Percentiles rank a stretch among this genome's conserved stretches.
Evolutionary conservation across 192 early-diverging fungal genomes (phyloP).

Genomic region (Glomus cerebriforme): DNA sequence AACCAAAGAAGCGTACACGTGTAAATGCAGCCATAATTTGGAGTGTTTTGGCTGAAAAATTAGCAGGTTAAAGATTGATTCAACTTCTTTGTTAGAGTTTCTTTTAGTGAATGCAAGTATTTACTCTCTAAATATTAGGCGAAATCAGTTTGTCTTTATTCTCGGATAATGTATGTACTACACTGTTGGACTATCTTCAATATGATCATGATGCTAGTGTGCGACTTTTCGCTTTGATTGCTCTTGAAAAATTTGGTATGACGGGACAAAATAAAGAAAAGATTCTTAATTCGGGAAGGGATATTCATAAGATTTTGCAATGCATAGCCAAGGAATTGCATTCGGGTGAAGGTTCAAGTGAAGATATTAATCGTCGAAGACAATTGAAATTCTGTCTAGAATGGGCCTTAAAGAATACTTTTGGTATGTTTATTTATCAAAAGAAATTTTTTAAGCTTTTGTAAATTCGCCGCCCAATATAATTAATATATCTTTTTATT

Average conservation of each 20-base stretch:
- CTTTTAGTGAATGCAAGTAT: background rate
- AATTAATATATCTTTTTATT: background rate
- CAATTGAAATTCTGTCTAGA: conserved; percentile 54
- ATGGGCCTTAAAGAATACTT: conserved; percentile 55
- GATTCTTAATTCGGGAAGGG: conserved; percentile 36
- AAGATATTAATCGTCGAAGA: conserved; percentile 36
- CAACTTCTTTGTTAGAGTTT: background rate
- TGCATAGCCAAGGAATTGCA: conserved; percentile 35
- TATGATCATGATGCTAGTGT: conserved; percentile 45
- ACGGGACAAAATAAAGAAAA: conserved; percentile 49
- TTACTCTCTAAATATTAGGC: background rate
- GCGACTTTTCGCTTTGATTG: conserved; percentile 54
- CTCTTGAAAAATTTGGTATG: conserved; percentile 58
- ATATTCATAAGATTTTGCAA: conserved; percentile 34
- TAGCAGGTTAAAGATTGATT: conserved; percentile 39
- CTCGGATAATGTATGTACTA: conserved; percentile 48
- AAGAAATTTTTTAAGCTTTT: background rate
- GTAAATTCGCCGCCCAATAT: background rate
- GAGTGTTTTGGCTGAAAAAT: conserved; percentile 54
- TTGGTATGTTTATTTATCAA: conserved; percentile 36
- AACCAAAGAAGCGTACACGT: conserved; percentile 42
- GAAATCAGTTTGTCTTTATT: conserved; percentile 54
- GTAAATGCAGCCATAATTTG: conserved; percentile 55
- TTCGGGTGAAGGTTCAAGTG: conserved; percentile 31
- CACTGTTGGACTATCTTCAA: conserved; percentile 46